These are phyloP conservation scores for Kluyveromyces starmeri DNA, from an alignment of 805 yeast species.

Conservation along the genomic window DNA sequence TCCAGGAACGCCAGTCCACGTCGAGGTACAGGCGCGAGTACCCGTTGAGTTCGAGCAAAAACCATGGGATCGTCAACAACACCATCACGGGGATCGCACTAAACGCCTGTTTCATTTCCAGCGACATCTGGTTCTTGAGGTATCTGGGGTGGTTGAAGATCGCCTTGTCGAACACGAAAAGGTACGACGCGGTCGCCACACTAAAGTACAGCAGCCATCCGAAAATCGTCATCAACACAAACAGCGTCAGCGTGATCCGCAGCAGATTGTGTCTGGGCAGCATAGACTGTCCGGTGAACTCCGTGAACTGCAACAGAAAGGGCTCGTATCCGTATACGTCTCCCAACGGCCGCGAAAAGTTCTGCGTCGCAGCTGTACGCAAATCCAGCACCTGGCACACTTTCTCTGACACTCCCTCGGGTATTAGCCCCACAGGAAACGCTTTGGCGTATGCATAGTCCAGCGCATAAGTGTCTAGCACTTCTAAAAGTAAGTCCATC, in stretches of 20 bases:
- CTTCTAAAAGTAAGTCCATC: slow-evolving; percentile 91
- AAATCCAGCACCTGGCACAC: slow-evolving; percentile 16
- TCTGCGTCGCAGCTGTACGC: slow-evolving; percentile 6
- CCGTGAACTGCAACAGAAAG: slow-evolving; percentile 45
- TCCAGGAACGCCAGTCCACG: slow-evolving; percentile 42
- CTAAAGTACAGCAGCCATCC: slow-evolving; percentile 78
- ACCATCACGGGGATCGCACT: slow-evolving; percentile 89
- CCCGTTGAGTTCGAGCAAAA: slow-evolving; percentile 74
- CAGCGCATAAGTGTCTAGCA: slow-evolving; percentile 59
- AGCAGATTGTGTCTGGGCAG: slow-evolving; percentile 62
- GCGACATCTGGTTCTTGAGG: slow-evolving; percentile 81
- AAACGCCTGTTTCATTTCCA: slow-evolving; percentile 73
- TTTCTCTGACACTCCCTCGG: slow-evolving; percentile 27
- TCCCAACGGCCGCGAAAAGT: slow-evolving; percentile 15
- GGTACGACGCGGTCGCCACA: slow-evolving; percentile 70
- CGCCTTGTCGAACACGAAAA: slow-evolving; percentile 73
- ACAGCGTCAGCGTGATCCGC: slow-evolving; percentile 63
- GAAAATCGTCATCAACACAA: slow-evolving; percentile 62
- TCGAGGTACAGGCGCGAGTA: slow-evolving; percentile 69
- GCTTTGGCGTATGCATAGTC: slow-evolving; percentile 66
- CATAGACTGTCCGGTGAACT: slow-evolving; percentile 54
- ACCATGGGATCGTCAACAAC: slow-evolving; percentile 80
- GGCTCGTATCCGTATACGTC: slow-evolving; percentile 59
- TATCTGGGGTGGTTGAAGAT: slow-evolving; percentile 94
- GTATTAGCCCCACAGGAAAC: slow-evolving; percentile 47